Percentiles rank a stretch among this genome's conserved stretches.
Conservation (phyloP, 345 rosid genomes). For the Eucalyptus sideroxylon region DNA sequence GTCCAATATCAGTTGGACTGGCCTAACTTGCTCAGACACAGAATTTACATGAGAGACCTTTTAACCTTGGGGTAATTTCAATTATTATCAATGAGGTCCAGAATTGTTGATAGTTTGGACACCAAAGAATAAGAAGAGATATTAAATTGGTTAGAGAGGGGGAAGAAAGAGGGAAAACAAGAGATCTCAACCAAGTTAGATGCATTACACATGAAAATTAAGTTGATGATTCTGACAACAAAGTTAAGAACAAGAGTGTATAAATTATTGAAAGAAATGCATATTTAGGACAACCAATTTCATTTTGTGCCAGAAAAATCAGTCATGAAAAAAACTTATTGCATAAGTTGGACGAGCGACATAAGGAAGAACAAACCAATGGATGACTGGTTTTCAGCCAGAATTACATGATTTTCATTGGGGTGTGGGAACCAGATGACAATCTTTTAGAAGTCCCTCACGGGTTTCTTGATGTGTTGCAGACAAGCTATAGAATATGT, state of each 20-base stretch:
- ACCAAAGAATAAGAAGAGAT: not conserved
- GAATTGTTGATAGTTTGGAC: not conserved
- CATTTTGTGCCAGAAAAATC: not conserved
- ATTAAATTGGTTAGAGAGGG: not conserved
- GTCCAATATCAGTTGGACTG: not conserved
- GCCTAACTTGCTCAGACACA: not conserved
- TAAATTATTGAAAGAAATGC: not conserved
- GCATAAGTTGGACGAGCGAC: not conserved
- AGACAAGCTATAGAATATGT: not conserved
- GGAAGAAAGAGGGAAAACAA: not conserved
- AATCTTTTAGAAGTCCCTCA: not conserved
- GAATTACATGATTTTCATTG: not conserved
- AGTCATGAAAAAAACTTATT: not conserved
- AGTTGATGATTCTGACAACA: not conserved
- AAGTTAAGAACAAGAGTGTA: not conserved
- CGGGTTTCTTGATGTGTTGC: not conserved
- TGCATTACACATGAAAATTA: not conserved
- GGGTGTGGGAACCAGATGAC: not conserved
- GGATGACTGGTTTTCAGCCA: too few species aligned
- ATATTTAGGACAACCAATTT: not conserved
- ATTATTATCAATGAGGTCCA: not conserved
- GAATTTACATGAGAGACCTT: not conserved
- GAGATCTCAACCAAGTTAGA: not conserved
- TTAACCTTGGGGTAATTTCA: not conserved
- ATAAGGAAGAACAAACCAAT: not conserved